Base-by-base conservation (phyloP, 169 alveolate species). In the Babesia divergens region DNA sequence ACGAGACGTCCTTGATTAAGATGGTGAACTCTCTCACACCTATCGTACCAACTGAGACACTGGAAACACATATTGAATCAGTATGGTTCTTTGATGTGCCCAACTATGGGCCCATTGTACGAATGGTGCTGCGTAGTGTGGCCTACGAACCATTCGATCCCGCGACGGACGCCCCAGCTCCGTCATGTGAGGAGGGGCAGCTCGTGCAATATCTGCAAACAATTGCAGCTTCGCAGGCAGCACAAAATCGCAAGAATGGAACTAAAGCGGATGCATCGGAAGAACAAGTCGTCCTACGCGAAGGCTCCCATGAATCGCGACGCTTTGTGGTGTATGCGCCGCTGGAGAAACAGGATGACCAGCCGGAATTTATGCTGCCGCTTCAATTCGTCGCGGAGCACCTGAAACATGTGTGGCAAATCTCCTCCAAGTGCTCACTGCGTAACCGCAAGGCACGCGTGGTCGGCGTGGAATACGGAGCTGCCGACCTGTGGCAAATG, bases 251-350 rank as follows among this genome's bases (percentile, higher is more conserved):
- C 1, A 16, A 11, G 16, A 13, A 11, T 16, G 16, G 11, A 16
- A 40, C 47, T 16, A 11, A 40, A 16, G 47, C 11, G 47, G 47
- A 13, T 40, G 47, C 47, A 16, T 13, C 47, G 16, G 43, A 49
- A 1, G 35, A 49, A 7, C 20, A 13, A n/a, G 3, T 8, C 11
- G 42, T 34, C 11, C 34, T 40, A n/a, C 54, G 68, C 9, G 54
- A 40, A 13, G 40, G 22, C 11, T 11, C 53, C 1, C 51, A 2
- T 24, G 59, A 43, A 22, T 44, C 72, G 11, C 59, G 29, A 29
- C 40, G 59, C 18, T 62, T 62, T 50, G 59, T 62, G 1, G 72
- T 62, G 18, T 62, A 62, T 32, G 72, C 72, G 20, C 72, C 72
- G 38, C 51, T 62, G 29, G 72, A 62, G 22, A 3, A 11, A 9